Evolutionary conservation across 2,329 filamentous ascomycete species (phyloP), one percentile per base, ranked within the genome.

Genomic region (Fusarium praegraminearum): DNA sequence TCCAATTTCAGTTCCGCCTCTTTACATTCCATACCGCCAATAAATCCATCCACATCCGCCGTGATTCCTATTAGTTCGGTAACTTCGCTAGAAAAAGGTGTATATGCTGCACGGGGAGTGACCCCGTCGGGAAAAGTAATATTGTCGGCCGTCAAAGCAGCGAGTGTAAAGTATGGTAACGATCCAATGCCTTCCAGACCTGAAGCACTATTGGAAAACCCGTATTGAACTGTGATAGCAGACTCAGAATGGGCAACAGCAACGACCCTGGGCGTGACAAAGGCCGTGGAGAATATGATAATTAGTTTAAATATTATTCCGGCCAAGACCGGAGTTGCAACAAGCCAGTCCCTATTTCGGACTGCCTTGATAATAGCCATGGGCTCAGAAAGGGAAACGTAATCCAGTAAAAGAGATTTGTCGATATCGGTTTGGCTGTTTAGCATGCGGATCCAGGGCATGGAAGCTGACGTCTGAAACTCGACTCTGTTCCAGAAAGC

Each of bases 371-470:
- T 20, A 3, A 80, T 54, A 4, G 75, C 76, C 46, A 64, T 45
- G 1, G 76, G 76, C 30, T 76, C 75, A 13, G 73, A 65, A 61
- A 77, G 74, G 35, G 78, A 76, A 16, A 76, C 57, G 20, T 80
- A 80, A 65, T 82, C 81, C 22, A 82, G 69, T 41, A 82, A 65
- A 36, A 82, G 63, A 18, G 78, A 79, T 55, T 73, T 72, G 45
- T 79, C 74, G 15, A 75, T 74, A 28, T 73, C 66, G 8, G 70
- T 66, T 12, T 79, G 71, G 3, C 69, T 75, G 20, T 74, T 73
- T 8, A 75, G 67, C 65, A 82, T 70, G 3, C 77, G 77, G 5
- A 77, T 62, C 81, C 81, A 83, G 2, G 81, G 81, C 35, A 80
- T 80, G 1, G 74, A 70, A 12, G 73, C 67, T 41, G 78, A 79